These are phyloP conservation scores for Domatiomyces catenatus DNA, from an alignment of 2,329 filamentous ascomycete genomes.

Conservation along the genomic window DNA sequence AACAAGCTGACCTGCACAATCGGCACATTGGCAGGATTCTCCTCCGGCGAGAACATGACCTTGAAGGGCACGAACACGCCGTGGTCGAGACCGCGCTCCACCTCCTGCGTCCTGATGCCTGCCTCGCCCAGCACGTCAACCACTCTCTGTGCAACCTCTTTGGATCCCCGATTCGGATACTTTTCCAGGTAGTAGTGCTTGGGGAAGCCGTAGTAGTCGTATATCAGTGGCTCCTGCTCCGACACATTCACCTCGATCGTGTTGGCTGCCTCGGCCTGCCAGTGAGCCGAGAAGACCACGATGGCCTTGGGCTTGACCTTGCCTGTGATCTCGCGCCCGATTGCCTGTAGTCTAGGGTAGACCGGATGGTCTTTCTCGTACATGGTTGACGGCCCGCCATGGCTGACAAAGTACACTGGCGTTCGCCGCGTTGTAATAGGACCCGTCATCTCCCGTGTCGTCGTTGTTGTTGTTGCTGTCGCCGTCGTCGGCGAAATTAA, in stretches of 20 bases:
- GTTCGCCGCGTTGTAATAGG: slow-evolving; percentile 18
- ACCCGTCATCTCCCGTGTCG: background rate
- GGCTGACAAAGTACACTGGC: slow-evolving; percentile 39
- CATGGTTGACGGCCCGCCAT: slow-evolving; percentile 47
- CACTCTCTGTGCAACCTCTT: slow-evolving; percentile 43
- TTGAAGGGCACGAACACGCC: slow-evolving; percentile 59
- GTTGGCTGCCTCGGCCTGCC: slow-evolving; percentile 42
- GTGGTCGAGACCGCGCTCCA: slow-evolving; percentile 55
- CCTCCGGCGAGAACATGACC: slow-evolving; percentile 38
- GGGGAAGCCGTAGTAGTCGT: slow-evolving; percentile 63
- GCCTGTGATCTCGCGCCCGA: slow-evolving; percentile 55
- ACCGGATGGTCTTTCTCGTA: slow-evolving; percentile 54
- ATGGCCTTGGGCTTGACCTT: slow-evolving; percentile 57
- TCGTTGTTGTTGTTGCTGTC: background rate
- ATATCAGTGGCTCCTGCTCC: slow-evolving; percentile 50
- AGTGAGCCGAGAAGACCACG: slow-evolving; percentile 64
- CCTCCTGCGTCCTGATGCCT: slow-evolving; percentile 44
- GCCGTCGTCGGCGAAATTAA: background rate
- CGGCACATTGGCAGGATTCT: slow-evolving; percentile 48
- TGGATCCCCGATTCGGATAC: slow-evolving; percentile 49
- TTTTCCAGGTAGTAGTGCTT: slow-evolving; percentile 51
- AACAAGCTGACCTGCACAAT: slow-evolving; percentile 55
- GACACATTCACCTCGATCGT: slow-evolving; percentile 51
- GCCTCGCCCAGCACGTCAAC: slow-evolving; percentile 39
- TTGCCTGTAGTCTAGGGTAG: slow-evolving; percentile 46